Base-by-base conservation (phyloP, 2,329 filamentous ascomycete species). In the Helotiales sp. region DNA sequence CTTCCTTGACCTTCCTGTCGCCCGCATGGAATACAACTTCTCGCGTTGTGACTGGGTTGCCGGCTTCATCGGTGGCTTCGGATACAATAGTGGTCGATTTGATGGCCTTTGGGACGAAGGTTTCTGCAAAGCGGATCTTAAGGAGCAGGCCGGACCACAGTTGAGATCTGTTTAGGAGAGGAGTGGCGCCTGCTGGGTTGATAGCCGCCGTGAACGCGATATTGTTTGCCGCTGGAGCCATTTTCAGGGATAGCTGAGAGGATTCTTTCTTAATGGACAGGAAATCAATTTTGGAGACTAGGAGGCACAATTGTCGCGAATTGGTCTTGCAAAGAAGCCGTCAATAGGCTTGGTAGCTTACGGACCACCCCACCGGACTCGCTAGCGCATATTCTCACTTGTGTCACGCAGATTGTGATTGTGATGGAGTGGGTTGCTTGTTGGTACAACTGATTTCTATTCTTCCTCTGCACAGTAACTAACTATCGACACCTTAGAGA, bases 121-220 rank as follows among this genome's bases (percentile, higher is more conserved):
- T 67, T 48, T 70, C 55, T 2, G 63, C 69, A 1, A 61, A 61
- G 9, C 59, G 59, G 40, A 71, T 61, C 56, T 72, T 72, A 15
- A 59, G 59, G 29, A 67, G 58, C 1, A 72, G 64, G 2, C 70
- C 72, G 1, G 66, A 62, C 74, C 73, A 76, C 47, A 76, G 61
- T 64, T 76, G 72, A 1, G 65, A 55, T n/a, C 44, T 52, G 2
- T 67, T 70, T n/a, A 76, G 66, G 19, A 58, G 15, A 3, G 68
- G 69, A 22, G 59, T 64, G 6, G 62, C 60, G 1, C 66, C 67
- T 2, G 70, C 49, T 38, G 73, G 71, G 56, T 76, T 76, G 62
- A 76, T 69, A 2, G 69, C 68, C 5, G 47, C 29, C n/a, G 56
- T 55, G 30, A 57, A 53, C 1, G 36, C 55, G 31, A 53, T 42